phyloP scores from a whole-genome alignment of 768 basidiomycete genomes.

The Neoboletus magnificus region DNA sequence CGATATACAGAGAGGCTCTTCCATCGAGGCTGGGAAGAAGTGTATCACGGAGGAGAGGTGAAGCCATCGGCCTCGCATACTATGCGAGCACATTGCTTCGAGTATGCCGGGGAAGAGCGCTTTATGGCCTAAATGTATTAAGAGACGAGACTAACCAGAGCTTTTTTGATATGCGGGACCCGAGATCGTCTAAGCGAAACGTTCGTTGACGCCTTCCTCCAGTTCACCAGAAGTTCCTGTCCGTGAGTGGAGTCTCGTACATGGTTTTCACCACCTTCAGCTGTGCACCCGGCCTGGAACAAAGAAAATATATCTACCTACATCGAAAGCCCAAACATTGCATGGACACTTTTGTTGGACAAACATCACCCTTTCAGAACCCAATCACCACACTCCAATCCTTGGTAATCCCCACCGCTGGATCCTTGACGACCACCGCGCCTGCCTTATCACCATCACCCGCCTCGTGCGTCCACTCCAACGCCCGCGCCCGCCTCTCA shows the following conservation, averaged over 20 bases:
- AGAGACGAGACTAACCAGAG: not conserved
- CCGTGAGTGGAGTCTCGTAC: not conserved
- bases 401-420: conserved; percentile 49
- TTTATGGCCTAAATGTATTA: not conserved
- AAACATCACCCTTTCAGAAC: conserved; percentile 9
- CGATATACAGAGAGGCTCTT: not conserved
- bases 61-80: not conserved
- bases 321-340: not conserved
- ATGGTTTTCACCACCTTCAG: not conserved
- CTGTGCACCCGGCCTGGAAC: too few species aligned
- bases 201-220: not conserved
- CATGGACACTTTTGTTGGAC: not conserved
- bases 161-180: not conserved
- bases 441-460: conserved; percentile 62
- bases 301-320: not conserved
- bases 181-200: not conserved
- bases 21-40: not conserved
- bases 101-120: not conserved
- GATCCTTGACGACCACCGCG: conserved; percentile 74
- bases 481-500: conserved; percentile 36
- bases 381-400: conserved; percentile 61
- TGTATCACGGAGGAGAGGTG: not conserved
- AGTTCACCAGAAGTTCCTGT: not conserved
- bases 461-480: conserved; percentile 66
- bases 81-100: not conserved